Base-by-base conservation (phyloP, 2,329 filamentous ascomycete species). In the Pseudogymnoascus pannorum region DNA sequence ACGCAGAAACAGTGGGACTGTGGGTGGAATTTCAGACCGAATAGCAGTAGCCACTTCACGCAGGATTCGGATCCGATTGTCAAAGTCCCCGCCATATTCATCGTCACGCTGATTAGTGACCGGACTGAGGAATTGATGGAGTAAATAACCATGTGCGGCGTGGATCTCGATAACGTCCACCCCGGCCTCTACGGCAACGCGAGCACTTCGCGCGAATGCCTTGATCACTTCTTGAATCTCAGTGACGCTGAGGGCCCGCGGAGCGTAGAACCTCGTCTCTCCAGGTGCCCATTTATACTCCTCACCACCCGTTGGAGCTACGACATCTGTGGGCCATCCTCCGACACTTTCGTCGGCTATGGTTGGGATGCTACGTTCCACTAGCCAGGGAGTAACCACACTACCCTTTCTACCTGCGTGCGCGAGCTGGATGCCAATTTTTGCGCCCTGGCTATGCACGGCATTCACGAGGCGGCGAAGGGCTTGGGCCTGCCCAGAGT, bases 91-190 rank as follows among this genome's bases (percentile, higher is more conserved):
- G 18, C 87, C 87, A 67, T 89, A 90, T 62, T 79, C 68, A 69
- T 89, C 87, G 0, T 78, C 88, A 14, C 90, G 81, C 59, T 82
- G 76, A 74, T 94, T 94, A 14, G 79, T 79, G 0, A 81, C 80
- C 0, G 89, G 88, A 0, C 83, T 86, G 2, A 92, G 64, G 77
- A 93, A 94, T 1, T 77, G 75, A 67, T 86, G 84, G 0, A 93
- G 75, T 0, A 94, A 79, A 70, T 92, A 94, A 1, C 90, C 89
- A 68, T 94, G 89, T 0, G 89, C 91, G 67, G 81, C 83, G 75
- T 94, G 90, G 58, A 95, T 84, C 72, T 95, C 91, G 62, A 94
- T 85, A 7, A 86, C 82, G 70, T 96, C 91, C 18, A 71, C 65
- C 0, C 91, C 91, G 1, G 85, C 87, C 64, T 83, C 77, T 5